Evolutionary conservation across 495 filamentous ascomycete species (phyloP).

Genomic region (Penicillium ochrochloron): DNA sequence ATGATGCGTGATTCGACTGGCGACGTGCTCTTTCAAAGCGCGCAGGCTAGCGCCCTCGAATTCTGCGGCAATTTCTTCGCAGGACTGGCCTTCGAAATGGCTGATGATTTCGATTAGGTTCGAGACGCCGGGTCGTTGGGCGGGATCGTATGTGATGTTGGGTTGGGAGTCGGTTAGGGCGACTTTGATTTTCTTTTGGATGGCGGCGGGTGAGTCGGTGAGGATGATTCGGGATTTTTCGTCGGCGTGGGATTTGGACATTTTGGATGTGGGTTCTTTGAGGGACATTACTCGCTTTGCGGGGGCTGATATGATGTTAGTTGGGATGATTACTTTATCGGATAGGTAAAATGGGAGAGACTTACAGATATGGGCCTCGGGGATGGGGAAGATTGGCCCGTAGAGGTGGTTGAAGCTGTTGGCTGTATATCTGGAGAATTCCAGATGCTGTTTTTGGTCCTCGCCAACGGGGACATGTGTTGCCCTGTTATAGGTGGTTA

Average conservation of each 20-base stretch:
- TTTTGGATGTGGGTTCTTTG: slow-evolving; percentile 73
- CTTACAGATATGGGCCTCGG: slow-evolving; percentile 77
- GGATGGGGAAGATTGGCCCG: slow-evolving; percentile 63
- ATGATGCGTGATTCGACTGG: slow-evolving; percentile 55
- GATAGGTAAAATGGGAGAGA: not conserved
- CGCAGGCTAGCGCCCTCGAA: slow-evolving; percentile 56
- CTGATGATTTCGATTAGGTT: slow-evolving; percentile 81
- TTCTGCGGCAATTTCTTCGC: slow-evolving; percentile 59
- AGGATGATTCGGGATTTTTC: slow-evolving; percentile 78
- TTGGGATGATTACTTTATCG: not conserved
- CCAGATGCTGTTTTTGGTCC: slow-evolving; percentile 91
- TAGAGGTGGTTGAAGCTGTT: slow-evolving; percentile 82
- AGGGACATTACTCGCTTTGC: slow-evolving; percentile 90
- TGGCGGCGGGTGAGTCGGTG: slow-evolving; percentile 64
- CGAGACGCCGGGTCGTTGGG: slow-evolving; percentile 74
- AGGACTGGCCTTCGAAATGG: slow-evolving; percentile 60
- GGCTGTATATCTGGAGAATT: slow-evolving; percentile 84
- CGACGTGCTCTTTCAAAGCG: slow-evolving; percentile 68
- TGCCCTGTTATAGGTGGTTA: slow-evolving; percentile 51
- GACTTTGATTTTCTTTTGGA: slow-evolving; percentile 66
- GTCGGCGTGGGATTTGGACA: slow-evolving; percentile 86
- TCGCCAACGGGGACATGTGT: slow-evolving; percentile 97
- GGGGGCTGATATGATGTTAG: slow-evolving; percentile 54
- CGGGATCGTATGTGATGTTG: slow-evolving; percentile 72
- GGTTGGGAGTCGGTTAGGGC: slow-evolving; percentile 78